Base-by-base conservation (phyloP, 148 eudicot genomes). In the Chenopodium formosanum region DNA sequence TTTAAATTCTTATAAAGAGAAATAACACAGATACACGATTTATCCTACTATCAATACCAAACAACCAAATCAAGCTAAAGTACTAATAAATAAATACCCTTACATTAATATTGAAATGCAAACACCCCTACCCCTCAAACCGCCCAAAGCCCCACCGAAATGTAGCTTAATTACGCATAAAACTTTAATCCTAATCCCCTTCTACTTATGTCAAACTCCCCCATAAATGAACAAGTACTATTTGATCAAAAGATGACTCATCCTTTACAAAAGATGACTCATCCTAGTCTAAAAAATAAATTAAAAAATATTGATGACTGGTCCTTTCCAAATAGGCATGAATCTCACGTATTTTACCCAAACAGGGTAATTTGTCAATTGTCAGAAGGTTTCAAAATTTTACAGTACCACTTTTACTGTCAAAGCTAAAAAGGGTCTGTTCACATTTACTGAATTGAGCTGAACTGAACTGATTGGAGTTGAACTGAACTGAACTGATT, bases 171-270 rank as follows among this genome's bases (percentile, higher is more conserved):
- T 0, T 53, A 53, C 20, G 60, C 60, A 53, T 11, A 13, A 3
- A 17, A 56, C 19, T 17, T 56, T 14, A 5, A 14, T 19, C 20
- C 16, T 56, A 56, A 5, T 56, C 4, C 16, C 4, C 5, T 2
- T 16, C 7, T 25, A 29, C 70, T 67, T 10, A 67, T 67, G 70
- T 67, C 70, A 67, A 67, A 67, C 70, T 34, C 13, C 37, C 53
- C 75, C 75, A 71, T 40, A 44, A 71, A 40, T 46, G 52, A 71
- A 22, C 75, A 71, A 71, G 27, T 71, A 46, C 40, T n/a, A 20
- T 71, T 1, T 69, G 37, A 69, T 69, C 37, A 56, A 9, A 44
- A 9, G 48, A 48, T 52, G 65, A 53, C 64, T 79, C 68, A 34
- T 31, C 23, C 9, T 22, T 62, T 5, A 20, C 25, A 4, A n/a